Evolutionary conservation across 768 basidiomycete species (phyloP).

Genomic region (Russula emetica): DNA sequence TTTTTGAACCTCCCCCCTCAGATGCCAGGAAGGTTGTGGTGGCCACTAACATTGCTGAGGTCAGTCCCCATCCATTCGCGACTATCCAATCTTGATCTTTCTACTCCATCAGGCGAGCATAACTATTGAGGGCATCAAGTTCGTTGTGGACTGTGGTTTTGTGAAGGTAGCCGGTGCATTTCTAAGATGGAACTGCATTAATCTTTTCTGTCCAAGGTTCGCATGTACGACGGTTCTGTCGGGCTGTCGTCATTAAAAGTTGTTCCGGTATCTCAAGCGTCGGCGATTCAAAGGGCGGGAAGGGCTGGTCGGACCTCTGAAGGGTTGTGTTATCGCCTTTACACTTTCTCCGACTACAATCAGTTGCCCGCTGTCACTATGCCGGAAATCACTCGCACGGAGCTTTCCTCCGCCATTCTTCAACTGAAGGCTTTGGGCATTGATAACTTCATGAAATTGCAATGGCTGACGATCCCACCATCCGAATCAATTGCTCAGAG

Average conservation of each 20-base stretch:
- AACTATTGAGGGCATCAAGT: conserved; percentile 93
- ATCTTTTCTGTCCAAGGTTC: conserved; percentile 51
- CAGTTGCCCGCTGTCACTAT: conserved; percentile 65
- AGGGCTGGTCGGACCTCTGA: conserved; percentile 91
- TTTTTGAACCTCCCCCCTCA: conserved; percentile 73
- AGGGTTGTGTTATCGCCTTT: conserved; percentile 90
- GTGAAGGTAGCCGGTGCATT: conserved; percentile 63
- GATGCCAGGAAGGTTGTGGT: conserved; percentile 87
- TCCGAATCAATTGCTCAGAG: conserved; percentile 81
- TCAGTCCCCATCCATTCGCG: conserved; percentile 31
- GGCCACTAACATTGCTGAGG: conserved; percentile 95
- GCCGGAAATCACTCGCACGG: conserved; percentile 87
- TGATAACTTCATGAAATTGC: conserved; percentile 92
- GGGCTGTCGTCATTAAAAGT: conserved; percentile 79
- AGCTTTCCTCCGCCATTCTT: conserved; percentile 86
- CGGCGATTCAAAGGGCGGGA: conserved; percentile 89
- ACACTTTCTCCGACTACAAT: conserved; percentile 58
- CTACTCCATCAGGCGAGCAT: conserved; percentile 68
- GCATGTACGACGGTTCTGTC: conserved; percentile 84
- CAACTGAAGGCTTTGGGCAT: conserved; percentile 95
- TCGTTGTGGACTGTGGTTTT: conserved; percentile 90
- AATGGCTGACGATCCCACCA: conserved; percentile 89
- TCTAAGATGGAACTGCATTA: not conserved
- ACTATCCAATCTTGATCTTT: not conserved
- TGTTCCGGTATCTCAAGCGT: conserved; percentile 81